These are phyloP conservation scores for Salix caprea DNA, from an alignment of 345 rosid species.

Conservation along the genomic window DNA sequence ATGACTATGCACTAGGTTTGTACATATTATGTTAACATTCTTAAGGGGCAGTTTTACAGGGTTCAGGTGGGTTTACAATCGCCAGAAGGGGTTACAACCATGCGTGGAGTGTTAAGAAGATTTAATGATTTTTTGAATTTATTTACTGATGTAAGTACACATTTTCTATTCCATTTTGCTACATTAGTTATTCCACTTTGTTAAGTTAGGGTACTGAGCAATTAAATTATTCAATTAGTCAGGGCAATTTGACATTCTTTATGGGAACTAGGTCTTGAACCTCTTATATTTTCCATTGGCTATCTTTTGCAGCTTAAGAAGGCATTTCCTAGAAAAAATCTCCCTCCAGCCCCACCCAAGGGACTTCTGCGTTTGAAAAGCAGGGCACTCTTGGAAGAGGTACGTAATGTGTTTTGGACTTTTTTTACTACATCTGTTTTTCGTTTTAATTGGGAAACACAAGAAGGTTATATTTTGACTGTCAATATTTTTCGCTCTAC, in stretches of 20 bases:
- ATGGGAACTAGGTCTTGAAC: neutral
- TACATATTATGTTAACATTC: conserved; percentile 40
- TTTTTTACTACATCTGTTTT: neutral
- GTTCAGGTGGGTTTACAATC: conserved; percentile 90
- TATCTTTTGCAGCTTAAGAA: conserved; percentile 63
- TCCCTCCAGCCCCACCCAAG: conserved; percentile 93
- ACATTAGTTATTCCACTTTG: neutral
- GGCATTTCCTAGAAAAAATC: conserved; percentile 65
- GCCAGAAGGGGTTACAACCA: conserved; percentile 73
- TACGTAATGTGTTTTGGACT: conserved; percentile 29
- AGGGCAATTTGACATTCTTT: neutral
- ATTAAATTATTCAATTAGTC: too few species aligned
- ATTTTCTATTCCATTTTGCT: conserved; percentile 2
- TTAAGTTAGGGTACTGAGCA: neutral
- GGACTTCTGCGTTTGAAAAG: conserved; percentile 87
- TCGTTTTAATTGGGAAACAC: neutral
- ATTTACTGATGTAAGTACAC: conserved; percentile 65
- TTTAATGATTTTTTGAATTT: conserved; percentile 90
- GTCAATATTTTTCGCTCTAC: neutral
- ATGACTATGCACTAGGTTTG: neutral
- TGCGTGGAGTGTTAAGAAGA: conserved; percentile 73
- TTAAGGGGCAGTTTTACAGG: conserved; percentile 94
- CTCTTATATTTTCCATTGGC: conserved; percentile 16
- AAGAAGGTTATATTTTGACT: neutral
- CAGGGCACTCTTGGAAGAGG: conserved; percentile 94